Evolutionary conservation across 23 red algal species (phyloP).

Genomic region (Gracilaria vermiculophylla): DNA sequence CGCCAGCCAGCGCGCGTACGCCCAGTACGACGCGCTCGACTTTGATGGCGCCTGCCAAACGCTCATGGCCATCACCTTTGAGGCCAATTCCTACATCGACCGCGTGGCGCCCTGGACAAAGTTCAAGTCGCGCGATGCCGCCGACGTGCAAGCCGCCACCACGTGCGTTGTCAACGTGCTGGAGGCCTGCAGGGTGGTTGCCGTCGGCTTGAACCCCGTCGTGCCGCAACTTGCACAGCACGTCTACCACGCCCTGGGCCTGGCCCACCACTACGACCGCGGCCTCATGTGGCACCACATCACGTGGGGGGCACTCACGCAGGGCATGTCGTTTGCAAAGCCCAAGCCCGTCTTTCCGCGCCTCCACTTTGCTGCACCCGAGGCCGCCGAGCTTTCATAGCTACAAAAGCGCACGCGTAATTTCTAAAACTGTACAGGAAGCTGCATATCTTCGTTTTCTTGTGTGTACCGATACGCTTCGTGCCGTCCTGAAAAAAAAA

Average conservation of each 20-base stretch:
- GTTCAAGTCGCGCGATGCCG: conserved; percentile 71
- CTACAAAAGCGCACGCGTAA: not conserved
- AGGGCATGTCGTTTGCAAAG: conserved; percentile 59
- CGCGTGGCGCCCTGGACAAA: conserved; percentile 86
- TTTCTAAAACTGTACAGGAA: not conserved
- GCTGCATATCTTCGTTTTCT: not conserved
- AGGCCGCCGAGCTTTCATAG: conserved; percentile 18
- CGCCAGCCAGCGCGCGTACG: conserved; percentile 28
- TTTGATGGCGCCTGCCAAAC: conserved; percentile 79
- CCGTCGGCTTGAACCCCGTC: conserved; percentile 78
- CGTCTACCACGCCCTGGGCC: conserved; percentile 76
- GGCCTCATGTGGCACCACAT: conserved; percentile 55
- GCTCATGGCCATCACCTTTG: conserved; percentile 61
- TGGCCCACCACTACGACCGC: conserved; percentile 3
- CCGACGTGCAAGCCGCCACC: conserved; percentile 31
- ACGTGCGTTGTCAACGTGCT: conserved; percentile 65
- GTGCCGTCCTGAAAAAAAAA: no score
- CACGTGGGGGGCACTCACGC: conserved; percentile 58
- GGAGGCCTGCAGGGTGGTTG: conserved; percentile 80
- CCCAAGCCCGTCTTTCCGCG: conserved; percentile 84
- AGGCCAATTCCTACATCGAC: conserved; percentile 89
- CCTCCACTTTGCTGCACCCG: conserved; percentile 32
- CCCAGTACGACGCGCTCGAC: conserved; percentile 56
- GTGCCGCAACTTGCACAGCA: conserved; percentile 63
- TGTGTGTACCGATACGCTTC: not conserved